These are phyloP conservation scores for Lagerstroemia speciosa DNA, from an alignment of 345 rosid genomes.

Conservation along the genomic window DNA sequence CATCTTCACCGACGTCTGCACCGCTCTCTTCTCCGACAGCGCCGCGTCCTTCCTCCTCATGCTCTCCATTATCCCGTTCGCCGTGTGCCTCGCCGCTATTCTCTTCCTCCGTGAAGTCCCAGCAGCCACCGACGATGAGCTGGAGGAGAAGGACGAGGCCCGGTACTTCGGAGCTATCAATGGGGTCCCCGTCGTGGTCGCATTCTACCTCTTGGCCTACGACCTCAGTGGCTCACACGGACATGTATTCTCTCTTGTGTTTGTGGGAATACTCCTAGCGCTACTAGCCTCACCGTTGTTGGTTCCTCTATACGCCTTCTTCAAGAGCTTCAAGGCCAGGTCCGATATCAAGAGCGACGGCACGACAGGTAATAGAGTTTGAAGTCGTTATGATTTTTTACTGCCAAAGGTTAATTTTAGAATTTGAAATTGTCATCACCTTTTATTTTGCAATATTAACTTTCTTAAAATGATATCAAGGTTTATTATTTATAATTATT, in stretches of 20 bases:
- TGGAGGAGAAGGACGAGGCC: conserved; percentile 61
- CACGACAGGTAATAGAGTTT: conserved; percentile 15
- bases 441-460: too few relatives aligned
- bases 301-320: conserved; percentile 41
- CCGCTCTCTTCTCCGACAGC: conserved; percentile 62
- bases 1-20: conserved; percentile 77
- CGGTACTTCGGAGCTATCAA: conserved; percentile 57
- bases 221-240: conserved; percentile 42
- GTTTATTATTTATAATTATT: too few relatives aligned
- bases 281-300: conserved; percentile 58
- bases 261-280: conserved; percentile 37
- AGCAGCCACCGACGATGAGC: conserved; percentile 30
- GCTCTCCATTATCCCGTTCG: conserved; percentile 62
- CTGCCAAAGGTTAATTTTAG: too few relatives aligned
- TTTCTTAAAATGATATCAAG: too few relatives aligned
- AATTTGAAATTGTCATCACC: too few relatives aligned
- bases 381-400: too few relatives aligned
- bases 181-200: conserved; percentile 58
- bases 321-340: conserved; percentile 24
- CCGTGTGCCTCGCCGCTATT: conserved; percentile 66
- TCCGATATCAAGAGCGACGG: neutral
- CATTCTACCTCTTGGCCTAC: conserved; percentile 59
- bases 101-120: conserved; percentile 84
- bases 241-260: conserved; percentile 26
- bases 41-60: conserved; percentile 56